Base-by-base conservation (phyloP, 805 yeast genomes). In the Starmerella sirachaensis region DNA sequence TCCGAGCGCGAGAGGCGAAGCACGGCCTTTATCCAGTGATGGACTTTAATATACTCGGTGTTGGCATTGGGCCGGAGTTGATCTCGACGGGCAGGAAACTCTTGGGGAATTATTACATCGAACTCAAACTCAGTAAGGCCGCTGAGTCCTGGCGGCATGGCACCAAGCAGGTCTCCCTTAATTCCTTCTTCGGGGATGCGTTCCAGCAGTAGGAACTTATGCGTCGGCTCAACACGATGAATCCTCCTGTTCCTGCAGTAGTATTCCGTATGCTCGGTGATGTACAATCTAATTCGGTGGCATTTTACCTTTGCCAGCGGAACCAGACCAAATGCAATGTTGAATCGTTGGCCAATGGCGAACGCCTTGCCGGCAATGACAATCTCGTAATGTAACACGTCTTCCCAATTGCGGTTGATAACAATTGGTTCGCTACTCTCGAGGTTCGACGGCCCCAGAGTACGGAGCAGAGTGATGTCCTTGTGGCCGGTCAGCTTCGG, bases 391-490 rank as follows among this genome's bases (percentile, higher is more conserved):
- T 77, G 76, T 22, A 91, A 59, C 55, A 81, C 83, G 55, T 82
- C 85, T 57, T 88, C 97, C 98, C 98, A 91, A 47, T 82, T 88
- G 42, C 93, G 68, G 19, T 78, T 69, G 25, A 91, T 84, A 4
- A 84, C 81, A 37, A 91, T 88, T 0, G 98, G 97, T 55, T 91
- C 98, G 45, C 79, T 76, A 53, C 81, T 88, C 55, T 91, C 97
- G 18, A 78, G 69, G 28, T 84, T 80, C 26, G 71, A 72, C 40
- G 80, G 85, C 1, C 82, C 66, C 9, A 86, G 86, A 0, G 85
- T 68, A 45, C 98, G 65, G 4, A 91, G 71, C 13, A 91, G 62
- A 1, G 63, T 65, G 2, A 91, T 66, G 1, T 81, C 81, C 25
- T 71, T 56, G 38, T 66, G 65, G 1, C 85, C 91, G 6, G 60